Evolutionary conservation across 2,329 filamentous ascomycete species (phyloP).

Genomic region (Cyanodermella asteris): DNA sequence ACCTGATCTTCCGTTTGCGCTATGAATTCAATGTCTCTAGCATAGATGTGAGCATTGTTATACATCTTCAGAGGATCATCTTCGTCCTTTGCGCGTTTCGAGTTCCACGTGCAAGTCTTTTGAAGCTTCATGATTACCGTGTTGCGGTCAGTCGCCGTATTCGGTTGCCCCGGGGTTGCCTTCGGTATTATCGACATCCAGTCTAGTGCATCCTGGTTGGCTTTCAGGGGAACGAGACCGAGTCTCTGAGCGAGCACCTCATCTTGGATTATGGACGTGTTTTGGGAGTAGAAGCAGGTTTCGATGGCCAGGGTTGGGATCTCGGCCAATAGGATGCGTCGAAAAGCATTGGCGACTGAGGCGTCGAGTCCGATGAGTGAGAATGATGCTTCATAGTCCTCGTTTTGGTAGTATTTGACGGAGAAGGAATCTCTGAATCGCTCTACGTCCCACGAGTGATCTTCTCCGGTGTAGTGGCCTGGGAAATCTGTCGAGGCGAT

Average conservation of each 20-base stretch:
- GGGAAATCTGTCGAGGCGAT: slow-evolving; percentile 82
- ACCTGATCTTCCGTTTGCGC: slow-evolving; percentile 50
- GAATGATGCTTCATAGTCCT: slow-evolving; percentile 58
- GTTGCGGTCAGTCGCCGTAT: slow-evolving; percentile 52
- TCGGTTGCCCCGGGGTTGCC: slow-evolving; percentile 41
- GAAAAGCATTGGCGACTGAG: slow-evolving; percentile 87
- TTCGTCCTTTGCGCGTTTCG: slow-evolving; percentile 47
- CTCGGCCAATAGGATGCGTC: slow-evolving; percentile 84
- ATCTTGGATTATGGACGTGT: slow-evolving; percentile 94
- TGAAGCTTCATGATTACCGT: slow-evolving; percentile 61
- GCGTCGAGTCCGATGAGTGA: slow-evolving; percentile 83
- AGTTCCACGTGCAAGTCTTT: slow-evolving; percentile 60
- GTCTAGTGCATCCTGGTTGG: slow-evolving; percentile 52
- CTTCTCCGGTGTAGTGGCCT: slow-evolving; percentile 72
- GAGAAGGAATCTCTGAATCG: slow-evolving; percentile 47
- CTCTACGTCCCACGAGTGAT: slow-evolving; percentile 56
- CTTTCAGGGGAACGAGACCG: slow-evolving; percentile 75
- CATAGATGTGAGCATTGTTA: slow-evolving; percentile 65
- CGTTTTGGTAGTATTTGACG: slow-evolving; percentile 69
- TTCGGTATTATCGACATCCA: slow-evolving; percentile 68
- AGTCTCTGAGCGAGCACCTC: slow-evolving; percentile 83
- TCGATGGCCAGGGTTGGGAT: slow-evolving; percentile 89
- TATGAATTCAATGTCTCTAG: slow-evolving; percentile 54
- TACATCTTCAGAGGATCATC: slow-evolving; percentile 70
- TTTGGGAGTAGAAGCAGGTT: slow-evolving; percentile 80